A percentile compares a stretch with the other conserved stretches of the same genome.
phyloP scores from a whole-genome alignment of 768 basidiomycete genomes.

The Boletellus emodensis region DNA sequence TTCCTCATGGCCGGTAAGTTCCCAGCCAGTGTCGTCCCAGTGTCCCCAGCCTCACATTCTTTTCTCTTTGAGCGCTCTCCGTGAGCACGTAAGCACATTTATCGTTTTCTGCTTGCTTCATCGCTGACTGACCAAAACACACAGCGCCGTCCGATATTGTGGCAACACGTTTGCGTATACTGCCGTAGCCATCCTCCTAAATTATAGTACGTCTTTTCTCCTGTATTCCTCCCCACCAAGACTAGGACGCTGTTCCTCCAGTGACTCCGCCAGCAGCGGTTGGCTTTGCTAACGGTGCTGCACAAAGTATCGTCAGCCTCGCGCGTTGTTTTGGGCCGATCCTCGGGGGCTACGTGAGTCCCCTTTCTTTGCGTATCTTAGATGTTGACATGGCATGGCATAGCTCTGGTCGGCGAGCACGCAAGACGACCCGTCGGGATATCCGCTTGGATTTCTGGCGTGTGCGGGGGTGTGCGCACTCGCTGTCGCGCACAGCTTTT shows the following conservation, averaged over 20 bases:
- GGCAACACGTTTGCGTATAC: constrained; percentile 90
- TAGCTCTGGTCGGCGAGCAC: constrained; percentile 77
- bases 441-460: constrained; percentile 68
- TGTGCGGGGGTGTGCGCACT: constrained; percentile 59
- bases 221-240: not conserved
- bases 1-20: constrained; percentile 76
- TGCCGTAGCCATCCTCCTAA: constrained; percentile 80
- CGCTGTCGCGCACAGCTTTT: constrained; percentile 66
- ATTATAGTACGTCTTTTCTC: constrained; percentile 58
- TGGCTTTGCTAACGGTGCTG: constrained; percentile 91
- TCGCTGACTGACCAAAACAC: not conserved
- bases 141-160: constrained; percentile 81
- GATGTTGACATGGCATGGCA: constrained; percentile 2
- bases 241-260: constrained; percentile 26
- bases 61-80: constrained; percentile 49
- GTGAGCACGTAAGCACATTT: constrained; percentile 68
- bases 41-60: constrained; percentile 3
- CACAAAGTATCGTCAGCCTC: constrained; percentile 91
- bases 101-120: not conserved
- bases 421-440: constrained; percentile 63
- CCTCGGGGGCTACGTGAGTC: constrained; percentile 69
- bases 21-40: not conserved
- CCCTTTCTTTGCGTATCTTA: not conserved
- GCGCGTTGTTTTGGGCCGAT: constrained; percentile 89
- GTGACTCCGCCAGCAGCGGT: constrained; percentile 90